Base-by-base conservation (phyloP, 345 rosid species). In the Salix exigua region DNA sequence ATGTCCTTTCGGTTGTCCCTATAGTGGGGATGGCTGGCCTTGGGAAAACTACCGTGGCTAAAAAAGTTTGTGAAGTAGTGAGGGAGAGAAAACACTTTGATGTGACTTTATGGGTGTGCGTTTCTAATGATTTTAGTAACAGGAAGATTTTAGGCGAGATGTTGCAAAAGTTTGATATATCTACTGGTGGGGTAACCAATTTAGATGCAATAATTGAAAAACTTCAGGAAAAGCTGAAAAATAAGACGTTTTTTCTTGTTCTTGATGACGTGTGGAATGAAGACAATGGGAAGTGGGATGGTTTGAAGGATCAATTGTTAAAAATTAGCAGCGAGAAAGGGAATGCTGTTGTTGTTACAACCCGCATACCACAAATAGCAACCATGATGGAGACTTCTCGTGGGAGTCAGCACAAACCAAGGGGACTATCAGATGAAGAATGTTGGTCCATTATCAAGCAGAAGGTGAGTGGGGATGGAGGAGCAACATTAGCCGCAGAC, bases 241-340 rank as follows among this genome's bases (percentile, higher is more conserved):
- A 33, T 7, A 76, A 83, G 25, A 76, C 6, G 9, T 79, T n/a
- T 31, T 73, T 82, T 66, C 77, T 78, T 2, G 73, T 66, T 0
- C 82, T 82, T 7, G 83, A 81, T 77, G 74, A 81, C 68, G 77
- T 79, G 35, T 82, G 82, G 85, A 60, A 50, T 61, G 74, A 50
- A 79, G 42, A 1, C 0, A 4, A 1, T n/a, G 10, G 46, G 2
- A 70, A 21, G 2, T 83, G 82, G 80, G 44, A 55, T 7, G 40
- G 11, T 40, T 73, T 83, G 16, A 73, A 42, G 73, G 48, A 28
- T 2, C 13, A 44, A 35, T 69, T 79, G 75, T 14, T 19, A 26
- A 48, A 6, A 38, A 38, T 38, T 10, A 19, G 18, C 10, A 4
- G 7, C 14, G 53, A 37, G 26, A 60, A 53, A 11, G 77, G 79